Conservation (phyloP, 169 alveolate species). For the Cryptosporidium meleagridis region DNA sequence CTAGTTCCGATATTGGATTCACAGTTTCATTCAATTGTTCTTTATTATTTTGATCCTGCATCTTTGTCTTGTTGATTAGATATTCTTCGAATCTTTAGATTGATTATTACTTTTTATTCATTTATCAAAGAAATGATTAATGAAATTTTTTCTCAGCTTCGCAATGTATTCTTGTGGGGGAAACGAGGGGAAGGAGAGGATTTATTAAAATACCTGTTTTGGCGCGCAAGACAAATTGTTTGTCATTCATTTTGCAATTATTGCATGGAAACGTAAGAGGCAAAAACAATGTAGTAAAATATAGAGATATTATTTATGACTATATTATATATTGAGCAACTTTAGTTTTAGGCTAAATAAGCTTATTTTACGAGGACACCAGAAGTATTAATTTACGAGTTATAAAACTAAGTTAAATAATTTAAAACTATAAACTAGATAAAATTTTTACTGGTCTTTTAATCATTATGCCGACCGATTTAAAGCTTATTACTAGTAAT, state of each 20-base stretch:
- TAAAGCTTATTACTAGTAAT: background rate
- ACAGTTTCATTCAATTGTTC: conserved; percentile 48
- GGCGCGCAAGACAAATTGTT: conserved; percentile 25
- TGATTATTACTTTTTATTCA: background rate
- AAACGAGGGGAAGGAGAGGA: background rate
- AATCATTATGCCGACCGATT: background rate
- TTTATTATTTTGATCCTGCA: conserved; percentile 26
- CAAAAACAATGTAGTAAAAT: background rate
- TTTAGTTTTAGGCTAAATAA: too few species aligned
- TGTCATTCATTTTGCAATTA: background rate
- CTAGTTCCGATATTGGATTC: conserved; percentile 62
- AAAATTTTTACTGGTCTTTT: background rate
- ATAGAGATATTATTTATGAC: background rate
- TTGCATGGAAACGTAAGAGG: background rate
- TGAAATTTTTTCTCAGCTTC: background rate
- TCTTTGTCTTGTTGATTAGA: background rate
- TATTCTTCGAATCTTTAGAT: background rate
- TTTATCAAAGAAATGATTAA: background rate
- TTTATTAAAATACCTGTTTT: background rate
- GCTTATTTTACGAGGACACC: background rate
- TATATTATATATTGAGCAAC: background rate
- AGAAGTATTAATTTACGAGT: background rate
- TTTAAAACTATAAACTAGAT: background rate
- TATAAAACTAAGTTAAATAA: background rate
- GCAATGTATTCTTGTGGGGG: conserved; percentile 13